Percentiles rank a stretch among this genome's conserved stretches.
Conservation (phyloP, 2,329 filamentous ascomycete genomes). For the Colletotrichum orbiculare region DNA sequence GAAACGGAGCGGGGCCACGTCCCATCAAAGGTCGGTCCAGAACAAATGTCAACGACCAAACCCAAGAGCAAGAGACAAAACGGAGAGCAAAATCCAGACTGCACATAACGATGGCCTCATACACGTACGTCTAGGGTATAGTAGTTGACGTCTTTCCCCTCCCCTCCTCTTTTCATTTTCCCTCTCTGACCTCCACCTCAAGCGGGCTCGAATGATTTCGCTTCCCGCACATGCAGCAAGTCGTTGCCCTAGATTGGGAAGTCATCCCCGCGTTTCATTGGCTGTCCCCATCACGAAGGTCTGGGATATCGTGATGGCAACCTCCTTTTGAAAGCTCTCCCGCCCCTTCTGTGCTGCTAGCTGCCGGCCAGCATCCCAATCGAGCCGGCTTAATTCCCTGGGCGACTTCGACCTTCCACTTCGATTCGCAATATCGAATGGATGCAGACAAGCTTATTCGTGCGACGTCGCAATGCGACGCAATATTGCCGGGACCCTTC, state of each 20-base stretch:
- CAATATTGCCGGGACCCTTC: slow-evolving; percentile 28
- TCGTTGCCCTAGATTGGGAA: slow-evolving; percentile 28
- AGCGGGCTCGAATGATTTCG: slow-evolving; percentile 31
- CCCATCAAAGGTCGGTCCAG: slow-evolving; percentile 19
- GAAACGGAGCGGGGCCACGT: slow-evolving; percentile 22
- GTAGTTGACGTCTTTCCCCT: not conserved
- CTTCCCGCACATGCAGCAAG: slow-evolving; percentile 30
- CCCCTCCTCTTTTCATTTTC: slow-evolving; percentile 9
- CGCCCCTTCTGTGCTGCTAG: slow-evolving; percentile 10
- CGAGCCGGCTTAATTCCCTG: slow-evolving; percentile 5
- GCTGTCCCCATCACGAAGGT: slow-evolving; percentile 9
- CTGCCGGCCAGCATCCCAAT: slow-evolving; percentile 9
- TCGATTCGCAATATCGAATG: not conserved
- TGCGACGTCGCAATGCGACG: slow-evolving; percentile 20
- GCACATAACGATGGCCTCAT: slow-evolving; percentile 30
- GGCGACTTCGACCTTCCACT: slow-evolving; percentile 21
- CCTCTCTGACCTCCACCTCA: slow-evolving; percentile 20
- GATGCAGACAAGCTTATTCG: slow-evolving; percentile 29
- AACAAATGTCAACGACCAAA: slow-evolving; percentile 21
- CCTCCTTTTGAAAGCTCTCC: slow-evolving; percentile 21
- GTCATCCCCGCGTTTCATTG: slow-evolving; percentile 35
- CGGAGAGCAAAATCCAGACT: not conserved
- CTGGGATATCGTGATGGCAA: slow-evolving; percentile 16
- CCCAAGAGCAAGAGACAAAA: not conserved
- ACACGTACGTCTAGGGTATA: slow-evolving; percentile 1